Evolutionary conservation across 2,329 filamentous ascomycete genomes (phyloP), one percentile per base, ranked within the genome.

Genomic region (Sporothrix variecibatus): DNA sequence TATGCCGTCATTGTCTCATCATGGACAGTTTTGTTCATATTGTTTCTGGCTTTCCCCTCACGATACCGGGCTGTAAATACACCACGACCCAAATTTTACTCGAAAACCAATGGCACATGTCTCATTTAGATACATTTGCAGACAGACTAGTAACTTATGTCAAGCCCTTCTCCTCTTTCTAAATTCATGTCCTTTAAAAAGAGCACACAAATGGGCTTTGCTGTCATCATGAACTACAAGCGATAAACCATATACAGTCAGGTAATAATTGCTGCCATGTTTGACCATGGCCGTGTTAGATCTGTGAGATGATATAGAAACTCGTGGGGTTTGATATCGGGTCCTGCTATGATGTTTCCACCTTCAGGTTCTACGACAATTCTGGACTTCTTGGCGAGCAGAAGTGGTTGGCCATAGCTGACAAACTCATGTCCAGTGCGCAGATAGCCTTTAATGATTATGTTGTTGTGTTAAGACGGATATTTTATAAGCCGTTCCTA

Each of bases 351-450:
- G 31, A 5, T 15, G 6, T 26, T 15, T 34, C 17, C 12, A 6
- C 3, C 26, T 2, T 60, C 15, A 31, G 6, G 3, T 34, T 12
- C 28, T 60, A 38, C n/a, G 15, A n/a, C 8, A 38, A 38, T 23
- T 62, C 58, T 38, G 58, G 58, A 38, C 6, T 62, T 62, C 31
- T 62, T 38, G 58, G 58, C 31, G 11, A 62, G 31, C 0, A 2
- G 26, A 26, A 9, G 12, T 23, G 23, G 17, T 38, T 38, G 58
- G 28, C 31, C 12, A n/a, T 20, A n/a, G 31, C 17, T 62, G 15
- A 38, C 58, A 62, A 38, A 62, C 58, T 23, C 58, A 62, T 62
- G 58, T 38, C 58, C 58, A 62, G 58, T 62, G 58, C 58, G 58
- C 31, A 62, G 49, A 51, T 51, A 51, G 11, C 2, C 6, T 51